Evolutionary conservation across 306 rosid genomes (phyloP), one percentile per base, ranked within the genome.

Genomic region (Prunus mume): DNA sequence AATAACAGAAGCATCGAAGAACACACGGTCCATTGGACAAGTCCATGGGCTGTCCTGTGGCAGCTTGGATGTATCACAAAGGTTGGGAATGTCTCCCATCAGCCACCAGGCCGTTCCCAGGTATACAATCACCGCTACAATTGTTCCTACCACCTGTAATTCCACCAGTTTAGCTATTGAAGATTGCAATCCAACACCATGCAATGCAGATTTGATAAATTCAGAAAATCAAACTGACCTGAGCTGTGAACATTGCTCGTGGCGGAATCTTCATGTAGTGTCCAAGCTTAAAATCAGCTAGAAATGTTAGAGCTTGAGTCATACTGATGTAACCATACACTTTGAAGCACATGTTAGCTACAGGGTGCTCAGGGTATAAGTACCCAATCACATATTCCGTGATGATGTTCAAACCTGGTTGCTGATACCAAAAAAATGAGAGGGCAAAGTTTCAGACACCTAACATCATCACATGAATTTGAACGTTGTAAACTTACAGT

Each of bases 251-350:
- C 98, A 91, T 93, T 54, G 91, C 74, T 80, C 96, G 87, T 24
- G 97, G 97, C 19, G 98, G 98, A 87, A 93, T 91, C 84, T 93
- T 93, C 98, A 93, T 91, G 73, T 93, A 93, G 80, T 91, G 98
- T 32, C 97, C 98, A 18, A 93, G 97, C 85, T 93, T 91, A 54
- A 90, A 91, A 81, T 93, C 98, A 43, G 24, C 54, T 70, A 93
- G 28, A 71, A 93, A 93, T 28, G 84, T 78, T 12, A 91, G 79
- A 71, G 93, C 97, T 87, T 93, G 98, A 30, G 67, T 1, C 96
- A 91, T 90, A 82, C 98, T 93, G 69, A 90, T 93, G 86, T 90
- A 93, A 15, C 98, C 97, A 62, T 88, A 93, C 54, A 93, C 98
- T 89, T 93, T 93, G 86, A 93, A 93, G 86, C 96, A 91, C 97